Percentiles rank a stretch among this genome's conserved stretches.
phyloP scores from a whole-genome alignment of 441 rosid genomes.

The Biscutella laevigata region DNA sequence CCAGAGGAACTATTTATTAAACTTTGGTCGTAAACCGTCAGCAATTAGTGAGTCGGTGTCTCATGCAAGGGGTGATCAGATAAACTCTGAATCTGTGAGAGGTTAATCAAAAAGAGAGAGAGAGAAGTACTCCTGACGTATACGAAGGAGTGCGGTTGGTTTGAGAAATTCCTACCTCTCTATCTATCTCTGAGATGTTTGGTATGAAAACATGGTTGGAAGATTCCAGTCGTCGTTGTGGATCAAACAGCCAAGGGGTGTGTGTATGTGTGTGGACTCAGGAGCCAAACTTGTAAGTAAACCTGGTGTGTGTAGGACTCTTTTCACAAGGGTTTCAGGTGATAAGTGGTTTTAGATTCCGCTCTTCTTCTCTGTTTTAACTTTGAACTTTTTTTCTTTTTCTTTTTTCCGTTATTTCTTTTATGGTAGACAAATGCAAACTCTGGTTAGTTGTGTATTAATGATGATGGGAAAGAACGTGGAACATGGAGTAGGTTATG shows the following conservation, averaged over 20 bases:
- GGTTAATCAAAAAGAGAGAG: slow-evolving; percentile 29
- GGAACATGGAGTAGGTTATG: slow-evolving; percentile 30
- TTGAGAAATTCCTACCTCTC: no score
- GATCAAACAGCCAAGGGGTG: slow-evolving; percentile 7
- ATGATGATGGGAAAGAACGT: slow-evolving; percentile 30
- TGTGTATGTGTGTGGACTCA: slow-evolving; percentile 20
- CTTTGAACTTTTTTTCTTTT: slow-evolving; percentile 13
- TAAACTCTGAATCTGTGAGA: slow-evolving; percentile 62
- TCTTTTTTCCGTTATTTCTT: background rate
- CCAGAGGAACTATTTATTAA: slow-evolving; percentile 66
- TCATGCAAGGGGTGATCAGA: slow-evolving; percentile 37
- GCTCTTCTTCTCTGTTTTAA: background rate
- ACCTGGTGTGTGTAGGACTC: slow-evolving; percentile 21
- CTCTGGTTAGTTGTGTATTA: slow-evolving; percentile 37
- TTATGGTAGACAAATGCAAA: slow-evolving; percentile 23
- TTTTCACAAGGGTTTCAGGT: slow-evolving; percentile 21
- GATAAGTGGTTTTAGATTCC: slow-evolving; percentile 17
- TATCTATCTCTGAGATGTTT: no score
- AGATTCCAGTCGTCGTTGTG: background rate
- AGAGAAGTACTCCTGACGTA: no score
- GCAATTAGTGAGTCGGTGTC: slow-evolving; percentile 32
- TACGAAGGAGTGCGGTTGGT: no score
- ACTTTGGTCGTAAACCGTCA: slow-evolving; percentile 46
- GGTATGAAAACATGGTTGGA: background rate
- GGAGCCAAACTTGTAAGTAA: slow-evolving; percentile 28